Evolutionary conservation across 192 early-diverging fungal species (phyloP), one percentile per base, ranked within the genome.

Genomic region (Coemansia sp.): DNA sequence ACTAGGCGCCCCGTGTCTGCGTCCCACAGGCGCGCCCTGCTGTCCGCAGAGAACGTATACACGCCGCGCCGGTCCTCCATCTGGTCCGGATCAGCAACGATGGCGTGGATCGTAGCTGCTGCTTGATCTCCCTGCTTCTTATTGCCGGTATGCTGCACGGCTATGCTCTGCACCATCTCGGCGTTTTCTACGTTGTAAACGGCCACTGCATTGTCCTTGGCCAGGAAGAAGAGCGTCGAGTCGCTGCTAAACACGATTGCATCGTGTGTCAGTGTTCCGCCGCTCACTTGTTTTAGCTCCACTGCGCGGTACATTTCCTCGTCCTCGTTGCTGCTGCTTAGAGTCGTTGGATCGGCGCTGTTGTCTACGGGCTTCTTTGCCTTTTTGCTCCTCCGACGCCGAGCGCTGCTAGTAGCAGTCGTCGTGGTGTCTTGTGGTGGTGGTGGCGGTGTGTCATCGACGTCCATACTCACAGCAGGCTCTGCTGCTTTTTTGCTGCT

Each of bases 161-260:
- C 57, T 32, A 82, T 73, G 62, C 68, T 82, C 65, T 76, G 73
- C 66, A 82, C 70, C 79, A 82, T 68, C 67, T 76, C 74, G 47
- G 62, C 70, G 51, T 75, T 82, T 67, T 82, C 59, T 46, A 70
- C 74, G 11, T 82, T 75, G 67, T 82, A 82, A 12, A 76, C 79
- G 0, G 73, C 74, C 24, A 82, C 74, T 0, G 79, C 69, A 51
- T 70, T 72, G 63, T 75, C 73, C 60, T 82, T 82, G 66, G 71
- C 66, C 32, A 82, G 43, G 37, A 73, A 82, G 31, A 82, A 82
- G 43, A 68, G 60, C n/a, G 60, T n/a, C 17, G 79, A 76, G 74
- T 82, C 79, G 56, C 47, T 43, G 73, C 79, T 82, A 57, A 82
- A 82, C 46, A 73, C 73, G 22, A 82, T 49, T 0, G 74, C 68